Evolutionary conservation across 192 early-diverging fungal genomes (phyloP).

Genomic region (Backusella liffmaniae): DNA sequence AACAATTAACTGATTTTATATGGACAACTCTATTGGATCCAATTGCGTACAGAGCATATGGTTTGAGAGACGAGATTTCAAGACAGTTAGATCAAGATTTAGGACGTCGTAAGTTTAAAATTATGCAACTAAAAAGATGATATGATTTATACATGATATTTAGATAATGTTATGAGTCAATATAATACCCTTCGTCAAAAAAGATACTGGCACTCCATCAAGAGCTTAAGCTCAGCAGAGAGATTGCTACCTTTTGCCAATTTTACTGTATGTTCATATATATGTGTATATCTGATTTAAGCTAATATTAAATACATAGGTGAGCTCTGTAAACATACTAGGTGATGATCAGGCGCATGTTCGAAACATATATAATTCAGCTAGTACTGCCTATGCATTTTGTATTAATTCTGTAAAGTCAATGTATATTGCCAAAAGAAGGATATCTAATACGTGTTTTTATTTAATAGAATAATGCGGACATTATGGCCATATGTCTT

Average conservation of each 20-base stretch:
- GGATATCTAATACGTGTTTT: neutral
- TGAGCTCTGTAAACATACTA: conserved; percentile 13
- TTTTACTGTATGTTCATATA: conserved; percentile 12
- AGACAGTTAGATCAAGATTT: conserved; percentile 19
- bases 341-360: conserved; percentile 7
- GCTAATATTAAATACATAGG: conserved; percentile 4
- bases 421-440: neutral
- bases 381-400: conserved; percentile 47
- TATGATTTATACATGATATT: neutral
- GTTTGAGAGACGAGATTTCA: conserved; percentile 13
- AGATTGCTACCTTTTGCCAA: conserved; percentile 30
- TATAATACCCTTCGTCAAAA: conserved; percentile 33
- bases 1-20: conserved; percentile 24
- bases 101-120: conserved; percentile 20
- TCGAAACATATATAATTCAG: conserved; percentile 39
- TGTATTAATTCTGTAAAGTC: conserved; percentile 50
- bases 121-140: neutral
- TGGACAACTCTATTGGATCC: conserved; percentile 38
- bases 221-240: conserved; percentile 13
- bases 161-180: conserved; percentile 32
- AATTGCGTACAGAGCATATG: conserved; percentile 23
- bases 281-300: neutral
- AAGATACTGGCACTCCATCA: conserved; percentile 36
- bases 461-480: conserved; percentile 45
- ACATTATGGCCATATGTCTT: conserved; percentile 64